Percentiles rank a stretch among this genome's conserved stretches.
Conservation (phyloP, 169 alveolate genomes). For the Cyclospora cayetanensis region DNA sequence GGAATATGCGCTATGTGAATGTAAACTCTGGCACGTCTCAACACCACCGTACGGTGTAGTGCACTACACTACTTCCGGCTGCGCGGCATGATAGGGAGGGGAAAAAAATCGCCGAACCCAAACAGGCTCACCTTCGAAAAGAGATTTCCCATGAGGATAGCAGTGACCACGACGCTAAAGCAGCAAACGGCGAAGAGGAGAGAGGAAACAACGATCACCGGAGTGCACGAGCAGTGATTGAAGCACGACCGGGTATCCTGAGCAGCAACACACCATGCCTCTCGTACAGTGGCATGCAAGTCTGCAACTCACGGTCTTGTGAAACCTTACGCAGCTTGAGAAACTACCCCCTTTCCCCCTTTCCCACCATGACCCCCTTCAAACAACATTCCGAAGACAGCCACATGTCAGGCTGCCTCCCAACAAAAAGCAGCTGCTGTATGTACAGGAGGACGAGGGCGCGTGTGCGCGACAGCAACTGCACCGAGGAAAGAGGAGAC, state of each 20-base stretch:
- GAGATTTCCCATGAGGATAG: slow-evolving; percentile 6
- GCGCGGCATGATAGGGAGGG: too few relatives aligned
- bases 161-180: neutral
- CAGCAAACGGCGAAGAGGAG: neutral
- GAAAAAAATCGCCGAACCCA: neutral
- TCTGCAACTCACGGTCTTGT: neutral
- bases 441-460: too few relatives aligned
- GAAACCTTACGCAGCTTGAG: neutral
- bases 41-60: too few relatives aligned
- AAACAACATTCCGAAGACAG: neutral
- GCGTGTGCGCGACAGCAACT: too few relatives aligned
- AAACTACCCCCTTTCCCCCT: neutral
- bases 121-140: slow-evolving; percentile 30
- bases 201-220: neutral
- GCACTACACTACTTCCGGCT: too few relatives aligned
- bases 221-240: slow-evolving; percentile 35
- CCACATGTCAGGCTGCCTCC: neutral
- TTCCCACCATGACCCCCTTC: neutral
- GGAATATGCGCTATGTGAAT: too few relatives aligned
- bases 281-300: neutral
- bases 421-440: neutral
- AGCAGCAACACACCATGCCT: neutral
- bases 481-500: too few relatives aligned
- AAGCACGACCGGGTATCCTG: neutral
- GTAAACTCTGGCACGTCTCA: too few relatives aligned